Base-by-base conservation (phyloP, 75 land plant genomes). In the Adiantum capillusveneris region DNA sequence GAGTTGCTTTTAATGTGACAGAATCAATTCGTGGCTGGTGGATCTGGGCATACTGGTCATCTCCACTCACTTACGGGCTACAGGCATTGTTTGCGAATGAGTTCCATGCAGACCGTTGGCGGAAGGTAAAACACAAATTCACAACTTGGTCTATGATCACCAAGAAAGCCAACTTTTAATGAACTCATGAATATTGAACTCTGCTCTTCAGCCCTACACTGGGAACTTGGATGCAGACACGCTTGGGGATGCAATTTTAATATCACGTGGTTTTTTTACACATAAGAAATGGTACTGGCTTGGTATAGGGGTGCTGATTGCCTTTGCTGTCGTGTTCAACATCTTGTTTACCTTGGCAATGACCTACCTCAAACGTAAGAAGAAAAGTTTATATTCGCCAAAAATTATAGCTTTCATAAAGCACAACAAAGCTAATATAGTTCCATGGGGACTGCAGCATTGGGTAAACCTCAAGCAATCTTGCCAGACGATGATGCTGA, bases 1-100 rank as follows among this genome's bases (percentile, higher is more conserved):
- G 18, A 18, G 22, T 46, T 18, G 50, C 7, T 59, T 30, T 19
- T 24, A 16, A 55, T 29, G 24, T 25, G 14, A 46, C 73, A 86
- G 90, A 74, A 2, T 21, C 72, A 5, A 71, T 90, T 21, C 81
- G 73, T 57, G 59, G 58, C 22, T 87, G 87, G 87, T 87, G 92
- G 88, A 84, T 75, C 20, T 91, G 97, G 97, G 97, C 77, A 26
- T 91, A 91, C 72, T 91, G 87, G 87, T 29, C 52, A 7, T 87
- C 88, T 9, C 97, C 97, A 25, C 14, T 91, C 68, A 77, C 72
- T 63, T 91, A 91, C 49, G 75, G 59, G 1, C 71, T 77, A 43
- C 87, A 77, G 59, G 76, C 76, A 13, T 26, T 87, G 42, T 18
- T 58, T 19, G 80, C 78, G 0, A 91, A 91, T 54, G 97, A 91